A percentile compares a stretch with the other conserved stretches of the same genome.
phyloP scores from a whole-genome alignment of 106 monocot genomes.

The Vanilla planifolia region DNA sequence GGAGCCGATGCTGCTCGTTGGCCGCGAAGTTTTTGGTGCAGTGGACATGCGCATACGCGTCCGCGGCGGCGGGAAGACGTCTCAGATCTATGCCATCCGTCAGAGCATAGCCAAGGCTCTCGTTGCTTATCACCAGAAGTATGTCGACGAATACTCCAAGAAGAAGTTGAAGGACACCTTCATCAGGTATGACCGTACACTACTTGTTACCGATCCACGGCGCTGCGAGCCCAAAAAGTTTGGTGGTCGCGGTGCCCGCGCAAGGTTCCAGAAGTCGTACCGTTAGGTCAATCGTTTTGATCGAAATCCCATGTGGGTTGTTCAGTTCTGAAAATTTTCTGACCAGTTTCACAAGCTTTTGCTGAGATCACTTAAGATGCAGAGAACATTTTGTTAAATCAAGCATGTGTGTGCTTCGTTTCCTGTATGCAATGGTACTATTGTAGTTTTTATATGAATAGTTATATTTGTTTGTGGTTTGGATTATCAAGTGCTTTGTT shows the following conservation, averaged over 20 bases:
- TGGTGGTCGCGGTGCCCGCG: constrained; percentile 21
- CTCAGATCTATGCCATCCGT: constrained; percentile 24
- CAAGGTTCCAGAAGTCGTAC: constrained; percentile 22
- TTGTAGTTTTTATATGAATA: no score
- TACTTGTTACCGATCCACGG: constrained; percentile 15
- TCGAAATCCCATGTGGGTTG: no score
- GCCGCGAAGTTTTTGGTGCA: constrained; percentile 10
- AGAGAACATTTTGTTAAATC: no score
- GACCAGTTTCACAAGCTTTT: no score
- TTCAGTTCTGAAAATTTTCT: no score
- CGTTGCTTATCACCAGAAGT: constrained; percentile 22
- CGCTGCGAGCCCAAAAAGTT: constrained; percentile 28
- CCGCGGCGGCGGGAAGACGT: constrained; percentile 12
- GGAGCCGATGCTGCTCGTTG: constrained; percentile 18
- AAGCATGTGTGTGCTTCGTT: no score
- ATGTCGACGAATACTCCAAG: constrained; percentile 17
- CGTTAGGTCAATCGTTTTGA: constrained; percentile 8
- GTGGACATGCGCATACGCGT: constrained; percentile 19
- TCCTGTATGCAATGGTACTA: no score
- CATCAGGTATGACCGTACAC: constrained; percentile 14
- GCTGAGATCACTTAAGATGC: no score
- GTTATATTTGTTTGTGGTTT: no score
- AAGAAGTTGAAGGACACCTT: constrained; percentile 19
- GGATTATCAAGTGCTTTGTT: no score
- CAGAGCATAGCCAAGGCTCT: constrained; percentile 24